Evolutionary conservation across 768 basidiomycete genomes (phyloP).

Genomic region (Trametes sanguinea): DNA sequence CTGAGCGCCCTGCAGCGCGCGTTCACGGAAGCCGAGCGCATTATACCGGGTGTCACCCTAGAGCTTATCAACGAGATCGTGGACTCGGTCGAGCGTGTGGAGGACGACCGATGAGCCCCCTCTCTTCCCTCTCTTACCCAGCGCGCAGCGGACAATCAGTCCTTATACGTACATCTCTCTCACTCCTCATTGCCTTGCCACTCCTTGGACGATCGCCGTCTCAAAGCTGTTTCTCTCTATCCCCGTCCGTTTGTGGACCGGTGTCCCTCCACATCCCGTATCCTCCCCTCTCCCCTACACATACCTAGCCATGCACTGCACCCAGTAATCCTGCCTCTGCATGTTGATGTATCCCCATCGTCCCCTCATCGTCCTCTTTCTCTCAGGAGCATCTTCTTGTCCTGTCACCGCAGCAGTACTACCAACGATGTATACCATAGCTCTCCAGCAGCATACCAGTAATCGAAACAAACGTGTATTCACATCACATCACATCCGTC

Average conservation of each 20-base stretch:
- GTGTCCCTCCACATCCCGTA: neutral
- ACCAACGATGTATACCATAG: constrained; percentile 32
- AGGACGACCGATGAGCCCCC: constrained; percentile 59
- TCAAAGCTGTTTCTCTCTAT: neutral
- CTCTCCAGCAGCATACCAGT: constrained; percentile 25
- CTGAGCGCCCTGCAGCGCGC: constrained; percentile 87
- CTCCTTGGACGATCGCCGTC: constrained; percentile 11
- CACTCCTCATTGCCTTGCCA: constrained; percentile 1
- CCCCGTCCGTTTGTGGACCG: neutral
- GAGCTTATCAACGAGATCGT: constrained; percentile 94
- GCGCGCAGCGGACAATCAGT: constrained; percentile 13
- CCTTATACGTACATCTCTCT: constrained; percentile 7
- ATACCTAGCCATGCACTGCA: constrained; percentile 26
- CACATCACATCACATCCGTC: constrained; percentile 1
- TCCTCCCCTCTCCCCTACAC: constrained; percentile 14
- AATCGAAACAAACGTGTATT: constrained; percentile 25
- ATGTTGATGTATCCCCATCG: constrained; percentile 20
- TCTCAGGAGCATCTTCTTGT: constrained; percentile 17
- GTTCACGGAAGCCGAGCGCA: constrained; percentile 92
- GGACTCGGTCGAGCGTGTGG: constrained; percentile 88
- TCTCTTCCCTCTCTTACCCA: neutral
- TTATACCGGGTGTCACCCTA: constrained; percentile 92
- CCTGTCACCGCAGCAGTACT: constrained; percentile 24
- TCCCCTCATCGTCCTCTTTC: neutral
- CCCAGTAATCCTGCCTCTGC: constrained; percentile 16